Percentiles rank a stretch among this genome's conserved stretches.
Evolutionary conservation across 352 stramenopile genomes (phyloP).

Genomic region (Blastocystis sp.): DNA sequence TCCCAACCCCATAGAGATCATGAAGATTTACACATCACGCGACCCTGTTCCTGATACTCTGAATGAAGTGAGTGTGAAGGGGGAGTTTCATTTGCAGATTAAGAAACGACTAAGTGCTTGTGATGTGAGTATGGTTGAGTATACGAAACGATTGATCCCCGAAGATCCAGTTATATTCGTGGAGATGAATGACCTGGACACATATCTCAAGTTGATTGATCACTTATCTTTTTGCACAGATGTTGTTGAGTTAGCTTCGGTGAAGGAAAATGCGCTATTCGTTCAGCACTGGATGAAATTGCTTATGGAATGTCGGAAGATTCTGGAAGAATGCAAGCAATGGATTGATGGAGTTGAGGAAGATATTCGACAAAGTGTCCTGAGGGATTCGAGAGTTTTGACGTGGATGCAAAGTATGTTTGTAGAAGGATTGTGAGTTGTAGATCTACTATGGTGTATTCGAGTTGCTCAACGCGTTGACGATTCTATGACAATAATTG

Average conservation of each 20-base stretch:
- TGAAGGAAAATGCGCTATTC: slow-evolving; percentile 21
- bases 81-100: neutral
- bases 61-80: neutral
- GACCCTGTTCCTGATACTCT: neutral
- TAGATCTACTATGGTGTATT: slow-evolving; percentile 34
- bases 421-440: neutral
- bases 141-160: neutral
- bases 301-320: slow-evolving; percentile 22
- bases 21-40: neutral
- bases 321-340: slow-evolving; percentile 8
- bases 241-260: slow-evolving; percentile 14
- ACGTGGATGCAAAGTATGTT: neutral
- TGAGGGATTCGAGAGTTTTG: neutral
- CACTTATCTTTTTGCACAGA: neutral
- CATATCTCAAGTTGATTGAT: neutral
- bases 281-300: slow-evolving; percentile 34
- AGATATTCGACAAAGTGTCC: neutral
- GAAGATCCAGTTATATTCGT: slow-evolving; percentile 61
- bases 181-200: slow-evolving; percentile 46
- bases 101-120: neutral
- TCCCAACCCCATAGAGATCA: neutral
- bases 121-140: neutral
- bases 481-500: slow-evolving; percentile 39
- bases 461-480: slow-evolving; percentile 37
- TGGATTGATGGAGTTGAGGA: slow-evolving; percentile 27